Evolutionary conservation across 2,329 filamentous ascomycete species (phyloP), one percentile per base, ranked within the genome.

Genomic region (Dryadomyces sulphureus): DNA sequence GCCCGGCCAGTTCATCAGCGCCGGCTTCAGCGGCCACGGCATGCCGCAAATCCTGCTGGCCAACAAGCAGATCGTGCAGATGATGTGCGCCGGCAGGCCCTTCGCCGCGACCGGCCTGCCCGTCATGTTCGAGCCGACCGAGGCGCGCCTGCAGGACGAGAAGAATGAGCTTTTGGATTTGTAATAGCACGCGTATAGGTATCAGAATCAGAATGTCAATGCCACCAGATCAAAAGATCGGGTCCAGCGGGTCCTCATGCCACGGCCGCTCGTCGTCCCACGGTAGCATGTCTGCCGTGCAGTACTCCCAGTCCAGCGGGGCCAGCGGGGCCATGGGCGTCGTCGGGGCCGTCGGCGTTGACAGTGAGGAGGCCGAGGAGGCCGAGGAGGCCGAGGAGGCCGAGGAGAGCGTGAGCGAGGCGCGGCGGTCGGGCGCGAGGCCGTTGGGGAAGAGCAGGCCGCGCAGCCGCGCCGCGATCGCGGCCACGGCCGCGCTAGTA

Each of bases 21-120:
- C 64, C 0, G 70, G 70, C 0, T 73, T 72, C 49, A 66, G 63
- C 25, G 70, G 71, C 0, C 68, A 72, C 46, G 71, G 70, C 0
- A 74, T 74, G 69, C 62, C 67, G 0, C 53, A 66, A 21, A 62
- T 70, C 17, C 65, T 65, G 19, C 56, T 67, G 0, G 55, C 60
- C 5, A 61, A 61, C 7, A 63, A 65, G 49, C 66, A 60, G 0
- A 38, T 71, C 8, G 64, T 60, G 2, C 49, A 55, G 21, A 69
- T 72, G 65, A 30, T 44, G 14, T 9, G n/a, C 8, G n/a, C n/a
- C n/a, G 42, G 22, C 11, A 2, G 5, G 2, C 17, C 42, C 11
- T 27, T 21, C 20, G 42, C 8, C 19, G 34, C n/a, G 14, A 27
- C 34, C 8, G 42, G 42, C 16, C 16, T 44, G 42, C 42, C 42